These are phyloP conservation scores for Antarctomyces pellizariae DNA, from an alignment of 495 filamentous ascomycete species.

Conservation along the genomic window DNA sequence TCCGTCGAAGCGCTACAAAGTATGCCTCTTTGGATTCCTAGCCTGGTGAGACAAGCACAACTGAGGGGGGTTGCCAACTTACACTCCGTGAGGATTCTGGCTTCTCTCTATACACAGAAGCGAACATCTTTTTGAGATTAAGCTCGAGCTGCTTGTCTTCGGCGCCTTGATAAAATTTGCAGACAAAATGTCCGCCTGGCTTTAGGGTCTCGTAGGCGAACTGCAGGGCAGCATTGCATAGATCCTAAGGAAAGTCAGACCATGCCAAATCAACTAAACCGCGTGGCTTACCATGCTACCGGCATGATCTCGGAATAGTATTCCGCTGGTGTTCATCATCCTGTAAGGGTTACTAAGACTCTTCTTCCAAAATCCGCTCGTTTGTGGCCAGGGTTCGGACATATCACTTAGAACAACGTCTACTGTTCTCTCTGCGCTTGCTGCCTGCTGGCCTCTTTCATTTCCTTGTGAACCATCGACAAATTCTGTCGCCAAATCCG, in stretches of 20 bases:
- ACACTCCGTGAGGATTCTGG: conserved; percentile 76
- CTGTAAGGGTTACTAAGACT: conserved; percentile 90
- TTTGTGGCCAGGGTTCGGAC: conserved; percentile 83
- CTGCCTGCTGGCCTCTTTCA: conserved; percentile 13
- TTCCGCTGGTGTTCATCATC: conserved; percentile 98
- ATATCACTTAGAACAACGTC: conserved; percentile 97
- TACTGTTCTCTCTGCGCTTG: conserved; percentile 31
- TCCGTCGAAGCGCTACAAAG: conserved; percentile 54
- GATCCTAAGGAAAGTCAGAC: conserved; percentile 31
- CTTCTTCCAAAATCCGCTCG: conserved; percentile 51
- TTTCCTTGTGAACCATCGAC: conserved; percentile 3
- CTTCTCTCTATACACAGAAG: conserved; percentile 61
- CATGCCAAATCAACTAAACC: not conserved
- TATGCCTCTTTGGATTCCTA: conserved; percentile 83
- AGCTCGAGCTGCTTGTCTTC: conserved; percentile 62
- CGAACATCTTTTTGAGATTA: conserved; percentile 48
- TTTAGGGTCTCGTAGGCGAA: conserved; percentile 74
- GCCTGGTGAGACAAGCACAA: too few species aligned
- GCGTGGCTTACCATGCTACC: conserved; percentile 65
- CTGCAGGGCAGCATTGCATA: conserved; percentile 60
- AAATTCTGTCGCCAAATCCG: conserved; percentile 6
- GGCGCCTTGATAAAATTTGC: conserved; percentile 86
- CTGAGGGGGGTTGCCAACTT: too few species aligned
- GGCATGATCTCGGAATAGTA: conserved; percentile 64
- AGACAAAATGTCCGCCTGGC: conserved; percentile 67